Percentiles rank a stretch among this genome's conserved stretches.
Evolutionary conservation across 2,329 filamentous ascomycete species (phyloP).

Genomic region (Colletotrichum somersetense): DNA sequence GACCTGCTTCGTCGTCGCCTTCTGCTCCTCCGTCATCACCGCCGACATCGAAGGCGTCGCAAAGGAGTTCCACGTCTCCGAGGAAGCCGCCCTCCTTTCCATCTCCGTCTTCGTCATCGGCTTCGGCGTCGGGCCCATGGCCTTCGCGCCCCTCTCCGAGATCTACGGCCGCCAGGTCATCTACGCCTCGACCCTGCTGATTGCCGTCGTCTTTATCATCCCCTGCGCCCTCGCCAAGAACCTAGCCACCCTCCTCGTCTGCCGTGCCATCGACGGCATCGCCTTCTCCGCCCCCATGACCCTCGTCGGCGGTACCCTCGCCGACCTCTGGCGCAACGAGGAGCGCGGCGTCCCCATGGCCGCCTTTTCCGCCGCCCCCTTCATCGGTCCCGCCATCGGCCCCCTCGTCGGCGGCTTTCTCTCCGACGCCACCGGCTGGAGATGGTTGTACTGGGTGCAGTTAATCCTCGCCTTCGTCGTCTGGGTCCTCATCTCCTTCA

Average conservation of each 20-base stretch:
- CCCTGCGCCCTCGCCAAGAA: slow-evolving; percentile 83
- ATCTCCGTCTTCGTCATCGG: slow-evolving; percentile 85
- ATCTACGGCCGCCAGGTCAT: slow-evolving; percentile 79
- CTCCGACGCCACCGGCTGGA: slow-evolving; percentile 77
- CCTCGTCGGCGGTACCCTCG: slow-evolving; percentile 83
- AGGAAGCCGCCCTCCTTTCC: slow-evolving; percentile 78
- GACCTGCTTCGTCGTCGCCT: slow-evolving; percentile 81
- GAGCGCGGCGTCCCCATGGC: slow-evolving; percentile 91
- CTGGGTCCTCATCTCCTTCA: slow-evolving; percentile 85
- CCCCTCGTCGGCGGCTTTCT: slow-evolving; percentile 84
- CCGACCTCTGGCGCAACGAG: slow-evolving; percentile 87
- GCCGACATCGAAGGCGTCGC: slow-evolving; percentile 76
- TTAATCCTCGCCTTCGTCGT: slow-evolving; percentile 78
- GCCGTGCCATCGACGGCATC: slow-evolving; percentile 83
- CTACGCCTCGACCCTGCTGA: slow-evolving; percentile 74
- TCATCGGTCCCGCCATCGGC: slow-evolving; percentile 83
- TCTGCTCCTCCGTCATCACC: slow-evolving; percentile 81
- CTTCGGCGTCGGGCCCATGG: slow-evolving; percentile 85
- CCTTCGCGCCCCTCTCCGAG: slow-evolving; percentile 83
- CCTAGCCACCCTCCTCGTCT: slow-evolving; percentile 80
- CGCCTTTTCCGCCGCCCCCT: slow-evolving; percentile 85
- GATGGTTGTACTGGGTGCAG: slow-evolving; percentile 91
- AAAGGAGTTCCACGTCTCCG: slow-evolving; percentile 74
- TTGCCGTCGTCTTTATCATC: slow-evolving; percentile 84
- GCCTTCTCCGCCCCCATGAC: slow-evolving; percentile 91